Percentiles rank a stretch among this genome's conserved stretches.
Conservation (phyloP, 1,284 basidiomycete genomes). For the Tilletia walkeri region DNA sequence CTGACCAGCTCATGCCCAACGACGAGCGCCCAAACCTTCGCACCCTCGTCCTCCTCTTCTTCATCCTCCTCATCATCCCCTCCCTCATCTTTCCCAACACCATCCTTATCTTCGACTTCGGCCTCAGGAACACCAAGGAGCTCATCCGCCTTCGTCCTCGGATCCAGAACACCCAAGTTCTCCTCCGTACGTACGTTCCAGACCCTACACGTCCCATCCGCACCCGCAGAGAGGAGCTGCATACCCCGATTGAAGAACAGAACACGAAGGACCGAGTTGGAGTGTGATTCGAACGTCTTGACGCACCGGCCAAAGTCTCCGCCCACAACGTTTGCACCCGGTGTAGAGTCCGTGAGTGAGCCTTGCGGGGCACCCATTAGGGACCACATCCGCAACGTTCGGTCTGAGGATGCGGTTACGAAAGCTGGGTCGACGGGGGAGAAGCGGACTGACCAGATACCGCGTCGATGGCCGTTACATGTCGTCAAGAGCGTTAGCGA, state of each 20-base stretch:
- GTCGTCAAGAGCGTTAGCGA: constrained; percentile 73
- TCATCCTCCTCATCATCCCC: constrained; percentile 18
- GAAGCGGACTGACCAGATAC: constrained; percentile 92
- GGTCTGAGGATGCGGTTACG: constrained; percentile 90
- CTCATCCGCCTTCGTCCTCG: constrained; percentile 71
- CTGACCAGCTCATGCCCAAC: constrained; percentile 53
- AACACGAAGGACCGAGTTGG: constrained; percentile 90
- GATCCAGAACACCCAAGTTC: constrained; percentile 71
- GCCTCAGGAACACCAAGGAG: neutral
- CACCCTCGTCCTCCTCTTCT: neutral
- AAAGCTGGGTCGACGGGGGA: constrained; percentile 77
- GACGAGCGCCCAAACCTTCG: constrained; percentile 86
- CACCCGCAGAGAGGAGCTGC: constrained; percentile 83
- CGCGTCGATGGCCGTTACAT: constrained; percentile 92
- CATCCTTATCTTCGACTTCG: constrained; percentile 14
- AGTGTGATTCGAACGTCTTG: constrained; percentile 67
- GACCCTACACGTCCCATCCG: constrained; percentile 90
- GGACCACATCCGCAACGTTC: constrained; percentile 89
- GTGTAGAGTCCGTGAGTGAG: constrained; percentile 68
- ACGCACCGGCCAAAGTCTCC: constrained; percentile 35
- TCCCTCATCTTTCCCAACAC: neutral
- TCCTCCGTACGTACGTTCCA: constrained; percentile 70
- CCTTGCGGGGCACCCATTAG: constrained; percentile 63
- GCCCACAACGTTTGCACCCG: constrained; percentile 4
- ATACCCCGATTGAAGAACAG: constrained; percentile 80